Percentiles rank a stretch among this genome's conserved stretches.
Conservation (phyloP, 805 yeast genomes). For the Candida quercuum region DNA sequence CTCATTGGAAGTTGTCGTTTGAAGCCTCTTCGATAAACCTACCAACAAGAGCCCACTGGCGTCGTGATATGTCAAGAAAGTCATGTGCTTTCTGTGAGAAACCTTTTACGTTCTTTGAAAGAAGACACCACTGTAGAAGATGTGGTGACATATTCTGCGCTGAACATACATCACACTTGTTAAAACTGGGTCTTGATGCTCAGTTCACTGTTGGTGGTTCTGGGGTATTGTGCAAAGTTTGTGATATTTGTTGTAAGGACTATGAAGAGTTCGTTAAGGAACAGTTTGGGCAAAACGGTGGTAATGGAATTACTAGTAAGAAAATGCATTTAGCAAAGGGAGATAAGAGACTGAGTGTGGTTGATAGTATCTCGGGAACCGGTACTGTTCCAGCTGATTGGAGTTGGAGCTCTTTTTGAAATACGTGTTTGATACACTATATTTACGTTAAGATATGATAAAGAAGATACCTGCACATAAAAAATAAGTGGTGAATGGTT, state of each 20-base stretch:
- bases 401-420: slow-evolving; percentile 71
- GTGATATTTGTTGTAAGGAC: slow-evolving; percentile 59
- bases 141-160: slow-evolving; percentile 81
- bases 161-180: slow-evolving; percentile 54
- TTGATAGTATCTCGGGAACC: slow-evolving; percentile 10
- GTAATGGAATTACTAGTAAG: slow-evolving; percentile 3
- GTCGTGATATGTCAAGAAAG: slow-evolving; percentile 59
- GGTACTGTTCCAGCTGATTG: slow-evolving; percentile 67
- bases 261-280: slow-evolving; percentile 45
- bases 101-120: slow-evolving; percentile 69
- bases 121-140: slow-evolving; percentile 79
- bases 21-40: slow-evolving; percentile 22
- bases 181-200: slow-evolving; percentile 53
- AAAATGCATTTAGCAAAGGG: not conserved
- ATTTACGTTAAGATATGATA: not conserved
- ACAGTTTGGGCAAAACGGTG: slow-evolving; percentile 13
- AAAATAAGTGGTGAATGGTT: too few relatives aligned
- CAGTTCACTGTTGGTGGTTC: slow-evolving; percentile 62
- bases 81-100: slow-evolving; percentile 66
- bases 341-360: slow-evolving; percentile 24
- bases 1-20: slow-evolving; percentile 22
- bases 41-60: slow-evolving; percentile 59
- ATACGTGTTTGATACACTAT: not conserved
- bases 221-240: slow-evolving; percentile 65
- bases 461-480: not conserved